These are phyloP conservation scores for Endocalyx cinctus DNA, from an alignment of 2,329 filamentous ascomycete species.

Conservation along the genomic window DNA sequence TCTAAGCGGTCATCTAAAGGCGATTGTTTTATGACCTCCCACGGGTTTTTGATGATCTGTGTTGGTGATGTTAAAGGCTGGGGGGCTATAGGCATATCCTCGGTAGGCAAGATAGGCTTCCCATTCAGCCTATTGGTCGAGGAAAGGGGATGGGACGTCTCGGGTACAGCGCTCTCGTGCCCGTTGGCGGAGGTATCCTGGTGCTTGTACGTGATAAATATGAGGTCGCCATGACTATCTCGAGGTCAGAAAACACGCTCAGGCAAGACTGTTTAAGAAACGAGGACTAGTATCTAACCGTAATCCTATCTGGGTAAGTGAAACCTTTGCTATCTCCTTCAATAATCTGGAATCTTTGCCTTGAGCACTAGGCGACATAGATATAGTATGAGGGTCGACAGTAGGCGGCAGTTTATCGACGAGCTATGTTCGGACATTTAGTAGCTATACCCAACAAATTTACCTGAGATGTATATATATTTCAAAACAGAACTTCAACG, in stretches of 20 bases:
- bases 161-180: slow-evolving; percentile 28
- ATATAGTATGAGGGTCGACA: slow-evolving; percentile 56
- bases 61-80: slow-evolving; percentile 50
- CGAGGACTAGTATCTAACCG: too few relatives aligned
- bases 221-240: slow-evolving; percentile 82
- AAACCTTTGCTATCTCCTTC: slow-evolving; percentile 52
- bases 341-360: slow-evolving; percentile 55
- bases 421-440: slow-evolving; percentile 44
- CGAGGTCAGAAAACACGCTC: too few relatives aligned
- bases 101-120: slow-evolving; percentile 64
- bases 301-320: slow-evolving; percentile 55
- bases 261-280: too few relatives aligned
- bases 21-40: slow-evolving; percentile 89
- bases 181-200: slow-evolving; percentile 35
- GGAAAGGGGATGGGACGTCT: slow-evolving; percentile 29
- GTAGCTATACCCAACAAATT: too few relatives aligned
- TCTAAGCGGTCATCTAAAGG: slow-evolving; percentile 82
- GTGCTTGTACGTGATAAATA: slow-evolving; percentile 79
- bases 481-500: slow-evolving; percentile 7
- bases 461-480: too few relatives aligned
- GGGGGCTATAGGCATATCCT: slow-evolving; percentile 62
- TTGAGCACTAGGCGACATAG: slow-evolving; percentile 57
- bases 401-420: slow-evolving; percentile 55
- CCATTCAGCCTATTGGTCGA: slow-evolving; percentile 70
- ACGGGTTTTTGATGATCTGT: slow-evolving; percentile 75